Evolutionary conservation across 2,329 filamentous ascomycete species (phyloP).

Genomic region (Fusarium sp.): DNA sequence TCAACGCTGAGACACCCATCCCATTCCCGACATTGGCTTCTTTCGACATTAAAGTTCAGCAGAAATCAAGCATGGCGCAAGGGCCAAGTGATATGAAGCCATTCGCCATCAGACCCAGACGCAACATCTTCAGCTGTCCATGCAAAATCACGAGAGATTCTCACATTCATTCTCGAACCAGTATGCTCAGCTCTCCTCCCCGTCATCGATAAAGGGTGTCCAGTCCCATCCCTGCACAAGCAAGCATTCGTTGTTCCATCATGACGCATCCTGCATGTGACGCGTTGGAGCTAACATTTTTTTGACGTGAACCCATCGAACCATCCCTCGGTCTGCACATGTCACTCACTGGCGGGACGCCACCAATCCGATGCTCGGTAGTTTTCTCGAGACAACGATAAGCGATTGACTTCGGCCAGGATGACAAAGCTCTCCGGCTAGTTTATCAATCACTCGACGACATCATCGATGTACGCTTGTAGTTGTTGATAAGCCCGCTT

Average conservation of each 20-base stretch:
- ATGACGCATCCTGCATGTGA: not conserved
- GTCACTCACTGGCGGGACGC: not conserved
- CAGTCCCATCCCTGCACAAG: not conserved
- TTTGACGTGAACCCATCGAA: not conserved
- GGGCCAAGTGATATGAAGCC: not conserved
- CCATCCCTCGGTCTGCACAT: not conserved
- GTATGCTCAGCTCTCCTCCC: not conserved
- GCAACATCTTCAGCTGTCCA: not conserved
- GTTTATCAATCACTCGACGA: not conserved
- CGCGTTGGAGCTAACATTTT: not conserved
- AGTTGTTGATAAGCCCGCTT: not conserved
- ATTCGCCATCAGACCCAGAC: not conserved
- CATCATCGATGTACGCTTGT: not conserved
- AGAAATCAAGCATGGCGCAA: not conserved
- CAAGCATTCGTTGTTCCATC: not conserved
- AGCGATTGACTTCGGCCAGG: not conserved
- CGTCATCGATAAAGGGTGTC: not conserved
- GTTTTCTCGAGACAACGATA: not conserved
- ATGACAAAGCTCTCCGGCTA: not conserved
- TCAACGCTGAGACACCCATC: not conserved
- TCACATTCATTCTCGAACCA: not conserved
- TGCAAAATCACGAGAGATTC: not conserved
- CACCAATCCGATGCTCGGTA: not conserved
- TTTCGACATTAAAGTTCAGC: not conserved
- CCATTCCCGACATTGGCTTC: not conserved